These are phyloP conservation scores for Fagus crenata DNA, from an alignment of 306 rosid genomes.

Conservation along the genomic window DNA sequence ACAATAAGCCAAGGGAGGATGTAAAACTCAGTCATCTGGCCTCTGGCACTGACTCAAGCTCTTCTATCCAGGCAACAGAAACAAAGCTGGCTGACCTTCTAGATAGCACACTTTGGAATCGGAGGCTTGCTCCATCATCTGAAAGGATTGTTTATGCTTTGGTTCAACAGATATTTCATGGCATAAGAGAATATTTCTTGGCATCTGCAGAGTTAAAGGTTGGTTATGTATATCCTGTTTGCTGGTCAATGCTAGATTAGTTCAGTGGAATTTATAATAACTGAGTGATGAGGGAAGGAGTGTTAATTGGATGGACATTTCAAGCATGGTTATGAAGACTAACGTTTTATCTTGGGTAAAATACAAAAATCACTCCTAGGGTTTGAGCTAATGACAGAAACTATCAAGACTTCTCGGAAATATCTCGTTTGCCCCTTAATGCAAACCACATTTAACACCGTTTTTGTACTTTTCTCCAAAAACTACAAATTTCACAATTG, in stretches of 20 bases:
- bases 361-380: no score
- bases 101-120: slow-evolving; percentile 95
- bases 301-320: background rate
- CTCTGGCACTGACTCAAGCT: slow-evolving; percentile 63
- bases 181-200: slow-evolving; percentile 90
- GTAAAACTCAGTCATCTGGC: slow-evolving; percentile 95
- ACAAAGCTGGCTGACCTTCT: slow-evolving; percentile 95
- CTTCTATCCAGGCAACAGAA: slow-evolving; percentile 68
- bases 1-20: slow-evolving; percentile 64
- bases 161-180: slow-evolving; percentile 97
- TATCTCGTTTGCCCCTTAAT: no score
- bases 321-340: background rate
- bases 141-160: slow-evolving; percentile 95
- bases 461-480: no score
- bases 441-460: no score
- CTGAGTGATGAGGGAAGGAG: slow-evolving; percentile 11
- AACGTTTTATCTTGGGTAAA: background rate
- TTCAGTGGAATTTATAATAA: background rate
- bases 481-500: no score
- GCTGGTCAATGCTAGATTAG: slow-evolving; percentile 13
- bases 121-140: slow-evolving; percentile 97
- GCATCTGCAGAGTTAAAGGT: slow-evolving; percentile 97
- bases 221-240: slow-evolving; percentile 35
- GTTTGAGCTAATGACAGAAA: no score
- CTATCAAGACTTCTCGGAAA: no score